Evolutionary conservation across 2,329 filamentous ascomycete genomes (phyloP).

Genomic region (Neopestalotiopsis rosae): DNA sequence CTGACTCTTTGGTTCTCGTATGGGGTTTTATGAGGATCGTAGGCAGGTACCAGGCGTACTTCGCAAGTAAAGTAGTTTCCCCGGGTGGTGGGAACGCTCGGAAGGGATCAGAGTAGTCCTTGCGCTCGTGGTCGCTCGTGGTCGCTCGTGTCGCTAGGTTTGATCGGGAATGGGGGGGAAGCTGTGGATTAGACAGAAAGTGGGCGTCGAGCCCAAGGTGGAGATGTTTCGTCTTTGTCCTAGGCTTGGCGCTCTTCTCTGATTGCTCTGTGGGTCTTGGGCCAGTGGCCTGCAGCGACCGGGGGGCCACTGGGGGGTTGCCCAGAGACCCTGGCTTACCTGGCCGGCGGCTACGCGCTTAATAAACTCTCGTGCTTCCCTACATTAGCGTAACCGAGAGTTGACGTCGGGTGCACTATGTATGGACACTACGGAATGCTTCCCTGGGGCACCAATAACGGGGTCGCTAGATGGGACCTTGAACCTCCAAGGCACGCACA

Average conservation of each 20-base stretch:
- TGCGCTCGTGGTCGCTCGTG: neutral
- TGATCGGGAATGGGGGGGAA: conserved; percentile 17
- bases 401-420: too few species aligned
- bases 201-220: neutral
- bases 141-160: conserved; percentile 10
- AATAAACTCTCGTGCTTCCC: neutral
- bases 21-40: neutral
- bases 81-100: neutral
- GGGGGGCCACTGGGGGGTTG: neutral
- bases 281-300: neutral
- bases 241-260: conserved; percentile 9
- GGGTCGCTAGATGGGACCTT: too few species aligned
- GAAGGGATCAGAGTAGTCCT: too few species aligned
- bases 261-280: neutral
- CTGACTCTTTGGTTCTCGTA: neutral
- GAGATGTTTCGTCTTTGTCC: conserved; percentile 8
- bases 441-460: too few species aligned
- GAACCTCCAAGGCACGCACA: too few species aligned
- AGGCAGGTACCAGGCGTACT: neutral
- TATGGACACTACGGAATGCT: too few species aligned
- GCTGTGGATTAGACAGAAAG: neutral
- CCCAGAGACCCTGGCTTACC: neutral
- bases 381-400: neutral
- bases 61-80: neutral
- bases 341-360: conserved; percentile 13